Evolutionary conservation across 1,139 yeast genomes (phyloP).

Genomic region (Starmera stellimalicola): DNA sequence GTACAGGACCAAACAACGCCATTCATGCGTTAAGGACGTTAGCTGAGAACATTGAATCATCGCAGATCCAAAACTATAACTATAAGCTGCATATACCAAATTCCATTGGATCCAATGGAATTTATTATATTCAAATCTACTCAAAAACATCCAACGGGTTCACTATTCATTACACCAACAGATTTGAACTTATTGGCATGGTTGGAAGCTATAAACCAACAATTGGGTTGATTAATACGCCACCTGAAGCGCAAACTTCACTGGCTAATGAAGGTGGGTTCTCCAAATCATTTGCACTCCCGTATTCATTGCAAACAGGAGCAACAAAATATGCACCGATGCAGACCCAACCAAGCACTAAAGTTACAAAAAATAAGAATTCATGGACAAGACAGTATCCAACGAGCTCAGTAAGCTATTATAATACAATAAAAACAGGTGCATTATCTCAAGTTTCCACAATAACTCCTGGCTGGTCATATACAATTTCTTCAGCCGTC

Average conservation of each 20-base stretch:
- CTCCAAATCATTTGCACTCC: constrained; percentile 33
- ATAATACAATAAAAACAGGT: constrained; percentile 27
- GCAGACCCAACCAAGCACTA: constrained; percentile 77
- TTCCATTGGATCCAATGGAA: constrained; percentile 47
- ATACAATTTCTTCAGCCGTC: constrained; percentile 46
- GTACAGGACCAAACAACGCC: constrained; percentile 53
- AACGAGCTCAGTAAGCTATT: constrained; percentile 57
- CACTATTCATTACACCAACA: constrained; percentile 62
- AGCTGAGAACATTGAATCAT: constrained; percentile 20
- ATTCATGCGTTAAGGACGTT: constrained; percentile 35
- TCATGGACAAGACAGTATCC: constrained; percentile 55
- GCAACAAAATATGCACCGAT: constrained; percentile 73
- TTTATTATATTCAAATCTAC: constrained; percentile 60
- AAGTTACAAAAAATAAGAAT: constrained; percentile 43
- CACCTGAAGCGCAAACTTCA: constrained; percentile 35
- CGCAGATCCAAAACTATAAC: constrained; percentile 21
- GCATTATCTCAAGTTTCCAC: constrained; percentile 51
- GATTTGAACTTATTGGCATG: constrained; percentile 66
- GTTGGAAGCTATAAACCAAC: constrained; percentile 42
- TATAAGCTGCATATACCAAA: constrained; percentile 35
- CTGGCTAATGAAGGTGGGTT: constrained; percentile 22
- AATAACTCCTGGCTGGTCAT: constrained; percentile 76
- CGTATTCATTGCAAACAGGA: constrained; percentile 74
- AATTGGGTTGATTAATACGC: constrained; percentile 27
- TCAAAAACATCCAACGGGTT: constrained; percentile 33